Evolutionary conservation across 2,329 filamentous ascomycete genomes (phyloP).

Genomic region (Fusarium annulatum): DNA sequence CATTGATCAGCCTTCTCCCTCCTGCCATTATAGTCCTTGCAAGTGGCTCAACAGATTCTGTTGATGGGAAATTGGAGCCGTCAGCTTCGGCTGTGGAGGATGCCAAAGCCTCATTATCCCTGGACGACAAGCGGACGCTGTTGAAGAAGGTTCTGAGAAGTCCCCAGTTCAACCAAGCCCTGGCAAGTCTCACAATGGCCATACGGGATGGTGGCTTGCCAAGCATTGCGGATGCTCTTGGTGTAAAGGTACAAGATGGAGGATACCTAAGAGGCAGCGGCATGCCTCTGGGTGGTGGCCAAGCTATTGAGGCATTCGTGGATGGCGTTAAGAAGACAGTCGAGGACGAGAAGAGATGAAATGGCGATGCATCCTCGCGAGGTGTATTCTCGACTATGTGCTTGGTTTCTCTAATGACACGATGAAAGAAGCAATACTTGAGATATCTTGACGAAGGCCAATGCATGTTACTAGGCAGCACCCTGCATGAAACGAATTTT

Average conservation of each 20-base stretch:
- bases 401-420: background rate
- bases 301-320: conserved; percentile 91
- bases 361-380: background rate
- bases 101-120: conserved; percentile 77
- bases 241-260: conserved; percentile 83
- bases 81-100: conserved; percentile 75
- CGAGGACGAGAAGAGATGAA: conserved; percentile 62
- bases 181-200: conserved; percentile 86
- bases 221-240: conserved; percentile 86
- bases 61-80: conserved; percentile 71
- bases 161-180: conserved; percentile 89
- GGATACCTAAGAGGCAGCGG: conserved; percentile 81
- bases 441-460: conserved; percentile 20
- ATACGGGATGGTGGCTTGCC: conserved; percentile 90
- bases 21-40: conserved; percentile 81
- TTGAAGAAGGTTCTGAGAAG: conserved; percentile 85
- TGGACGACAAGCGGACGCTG: conserved; percentile 82
- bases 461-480: conserved; percentile 12
- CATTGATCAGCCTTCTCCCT: conserved; percentile 81
- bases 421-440: background rate
- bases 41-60: conserved; percentile 69
- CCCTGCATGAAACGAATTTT: conserved; percentile 8
- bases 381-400: background rate
- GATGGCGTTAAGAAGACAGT: conserved; percentile 87
- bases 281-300: conserved; percentile 86